Evolutionary conservation across 2,329 filamentous ascomycete genomes (phyloP), one percentile per base, ranked within the genome.

Genomic region (Botrytis byssoidea): DNA sequence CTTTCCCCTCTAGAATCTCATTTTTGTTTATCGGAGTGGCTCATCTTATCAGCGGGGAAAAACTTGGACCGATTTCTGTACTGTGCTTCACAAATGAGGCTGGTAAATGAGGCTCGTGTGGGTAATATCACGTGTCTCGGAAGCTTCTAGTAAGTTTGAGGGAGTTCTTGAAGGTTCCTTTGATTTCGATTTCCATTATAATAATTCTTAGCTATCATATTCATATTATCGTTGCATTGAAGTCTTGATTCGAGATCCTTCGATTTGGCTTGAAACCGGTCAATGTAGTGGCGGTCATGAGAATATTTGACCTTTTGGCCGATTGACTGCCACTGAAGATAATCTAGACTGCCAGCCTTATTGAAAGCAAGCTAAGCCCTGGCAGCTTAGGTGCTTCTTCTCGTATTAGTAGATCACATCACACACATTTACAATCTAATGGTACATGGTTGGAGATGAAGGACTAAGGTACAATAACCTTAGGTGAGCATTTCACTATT

Each of bases 41-140:
- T 35, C 42, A 42, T 57, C 66, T 68, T 68, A 68, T 68, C 66
- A 68, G 66, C 66, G 66, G 66, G 66, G 66, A 25, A 57, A 42
- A 42, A 68, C 46, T 57, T 42, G 22, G 48, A 57, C 16, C 35
- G 5, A 18, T 29, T 22, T n/a, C 48, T 66, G 44, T 48, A 9
- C 63, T 48, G 25, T 55, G 48, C 65, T 20, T 25, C 9, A 29
- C 7, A 29, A 67, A 55, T 29, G 32, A 40, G 35, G 32, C 65
- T 55, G 40, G 48, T 40, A 25, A 57, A 2, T 57, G n/a, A 57
- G 51, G 51, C 51, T 32, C 6, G 18, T 57, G 35, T 32, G n/a
- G 25, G 16, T 42, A 16, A 25, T 42, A 25, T 57, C 66, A 69
- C 66, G 66, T 69, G 66, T 2, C 2, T 44, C 18, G 18, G 66